Evolutionary conservation across 495 filamentous ascomycete genomes (phyloP).

Genomic region (Talaromyces liani): DNA sequence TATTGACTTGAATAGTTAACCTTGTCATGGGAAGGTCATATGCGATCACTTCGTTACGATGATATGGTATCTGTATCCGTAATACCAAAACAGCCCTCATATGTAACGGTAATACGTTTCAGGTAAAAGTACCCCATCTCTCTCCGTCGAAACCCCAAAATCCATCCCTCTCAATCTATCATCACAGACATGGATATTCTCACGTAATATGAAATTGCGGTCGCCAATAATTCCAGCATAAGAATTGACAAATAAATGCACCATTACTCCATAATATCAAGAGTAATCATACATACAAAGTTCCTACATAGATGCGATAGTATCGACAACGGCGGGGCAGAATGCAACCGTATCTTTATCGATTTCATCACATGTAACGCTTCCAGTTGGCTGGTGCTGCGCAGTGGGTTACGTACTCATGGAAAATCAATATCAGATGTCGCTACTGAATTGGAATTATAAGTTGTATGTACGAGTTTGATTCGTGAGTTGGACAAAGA

Average conservation of each 20-base stretch:
- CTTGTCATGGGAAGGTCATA: not conserved
- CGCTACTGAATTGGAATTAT: not conserved
- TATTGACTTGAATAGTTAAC: not conserved
- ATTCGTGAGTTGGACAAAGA: not conserved
- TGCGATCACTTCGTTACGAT: not conserved
- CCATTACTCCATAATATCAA: not conserved
- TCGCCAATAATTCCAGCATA: not conserved
- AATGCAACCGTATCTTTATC: slow-evolving; percentile 5
- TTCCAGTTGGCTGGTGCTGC: not conserved
- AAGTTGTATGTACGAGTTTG: not conserved
- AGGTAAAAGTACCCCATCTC: not conserved
- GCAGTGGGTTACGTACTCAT: not conserved
- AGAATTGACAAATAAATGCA: not conserved
- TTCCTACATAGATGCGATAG: not conserved
- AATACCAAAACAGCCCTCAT: not conserved
- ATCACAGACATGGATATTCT: not conserved
- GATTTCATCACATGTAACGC: not conserved
- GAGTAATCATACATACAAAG: not conserved
- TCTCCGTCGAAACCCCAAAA: not conserved
- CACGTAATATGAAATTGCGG: not conserved
- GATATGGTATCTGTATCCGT: not conserved
- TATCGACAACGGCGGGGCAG: not conserved
- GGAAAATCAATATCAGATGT: not conserved
- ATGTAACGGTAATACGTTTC: not conserved
- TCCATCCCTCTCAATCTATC: not conserved